phyloP scores from a whole-genome alignment of 2,329 filamentous ascomycete genomes.

The Pezicula rhizophila region DNA sequence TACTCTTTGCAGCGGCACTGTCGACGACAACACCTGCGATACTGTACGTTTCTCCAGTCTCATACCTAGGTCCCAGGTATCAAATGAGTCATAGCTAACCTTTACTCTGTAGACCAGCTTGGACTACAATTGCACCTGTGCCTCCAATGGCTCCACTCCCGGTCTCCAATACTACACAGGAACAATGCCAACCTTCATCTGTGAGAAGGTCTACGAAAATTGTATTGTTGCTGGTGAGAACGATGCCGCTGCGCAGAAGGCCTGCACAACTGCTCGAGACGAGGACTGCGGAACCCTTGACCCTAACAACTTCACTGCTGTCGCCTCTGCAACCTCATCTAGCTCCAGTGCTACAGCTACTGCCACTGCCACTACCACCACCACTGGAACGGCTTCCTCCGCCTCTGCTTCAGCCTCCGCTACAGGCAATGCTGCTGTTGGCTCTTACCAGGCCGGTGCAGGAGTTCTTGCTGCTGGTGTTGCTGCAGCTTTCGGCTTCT shows the following conservation, averaged over 20 bases:
- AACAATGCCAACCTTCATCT: conserved; percentile 56
- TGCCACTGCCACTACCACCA: conserved; percentile 8
- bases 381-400: conserved; percentile 22
- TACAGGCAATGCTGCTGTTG: conserved; percentile 34
- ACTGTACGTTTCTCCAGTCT: conserved; percentile 36
- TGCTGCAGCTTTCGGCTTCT: conserved; percentile 46
- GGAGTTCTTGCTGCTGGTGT: conserved; percentile 43
- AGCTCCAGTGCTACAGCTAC: conserved; percentile 30
- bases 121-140: conserved; percentile 51
- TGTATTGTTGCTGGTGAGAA: conserved; percentile 40
- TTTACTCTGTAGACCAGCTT: conserved; percentile 36
- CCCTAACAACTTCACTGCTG: conserved; percentile 22
- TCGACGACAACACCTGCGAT: conserved; percentile 48
- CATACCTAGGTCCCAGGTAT: not conserved
- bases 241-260: conserved; percentile 36
- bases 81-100: not conserved
- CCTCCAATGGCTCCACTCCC: conserved; percentile 42
- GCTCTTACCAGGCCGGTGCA: conserved; percentile 33
- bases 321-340: conserved; percentile 22
- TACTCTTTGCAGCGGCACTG: conserved; percentile 47
- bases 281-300: conserved; percentile 43
- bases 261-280: conserved; percentile 37
- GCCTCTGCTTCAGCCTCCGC: conserved; percentile 22
- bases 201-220: conserved; percentile 43
- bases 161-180: conserved; percentile 49